Evolutionary conservation across 2,329 filamentous ascomycete species (phyloP).

Genomic region (Diaporthe vexans): DNA sequence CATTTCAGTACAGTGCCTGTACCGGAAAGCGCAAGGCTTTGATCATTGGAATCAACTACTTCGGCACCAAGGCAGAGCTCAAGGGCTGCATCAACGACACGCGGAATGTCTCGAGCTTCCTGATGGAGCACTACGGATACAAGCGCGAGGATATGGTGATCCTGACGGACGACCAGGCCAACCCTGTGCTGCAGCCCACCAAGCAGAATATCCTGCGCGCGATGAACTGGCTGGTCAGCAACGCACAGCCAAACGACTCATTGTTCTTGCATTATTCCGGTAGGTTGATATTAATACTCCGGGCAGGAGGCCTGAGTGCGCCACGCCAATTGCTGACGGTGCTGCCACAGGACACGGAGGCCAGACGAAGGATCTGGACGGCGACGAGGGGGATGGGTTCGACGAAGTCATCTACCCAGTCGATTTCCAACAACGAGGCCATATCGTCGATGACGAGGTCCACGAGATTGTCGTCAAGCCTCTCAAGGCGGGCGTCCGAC

Average conservation of each 20-base stretch:
- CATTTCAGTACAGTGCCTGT: conserved; percentile 83
- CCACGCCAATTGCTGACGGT: conserved; percentile 6
- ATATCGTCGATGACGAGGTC: conserved; percentile 85
- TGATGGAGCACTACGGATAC: conserved; percentile 78
- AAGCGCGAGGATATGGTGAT: conserved; percentile 85
- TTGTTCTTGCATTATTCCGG: conserved; percentile 84
- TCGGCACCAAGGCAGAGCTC: conserved; percentile 78
- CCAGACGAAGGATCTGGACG: conserved; percentile 79
- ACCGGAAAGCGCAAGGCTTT: conserved; percentile 80
- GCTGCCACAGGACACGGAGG: conserved; percentile 75
- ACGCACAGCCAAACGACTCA: conserved; percentile 80
- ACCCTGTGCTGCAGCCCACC: conserved; percentile 80
- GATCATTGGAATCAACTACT: conserved; percentile 86
- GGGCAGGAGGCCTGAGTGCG: background rate
- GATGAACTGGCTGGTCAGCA: conserved; percentile 82
- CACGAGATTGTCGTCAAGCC: conserved; percentile 83
- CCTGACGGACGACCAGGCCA: conserved; percentile 80
- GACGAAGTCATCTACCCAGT: conserved; percentile 87
- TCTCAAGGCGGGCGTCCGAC: conserved; percentile 85
- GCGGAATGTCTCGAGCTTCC: conserved; percentile 80
- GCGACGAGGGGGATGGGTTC: conserved; percentile 83
- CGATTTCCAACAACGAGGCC: conserved; percentile 77
- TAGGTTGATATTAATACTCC: conserved; percentile 49
- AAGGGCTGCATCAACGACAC: conserved; percentile 86
- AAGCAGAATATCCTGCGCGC: conserved; percentile 81